Evolutionary conservation across 2,329 filamentous ascomycete species (phyloP).

Genomic region (Sarocladium oryzae): DNA sequence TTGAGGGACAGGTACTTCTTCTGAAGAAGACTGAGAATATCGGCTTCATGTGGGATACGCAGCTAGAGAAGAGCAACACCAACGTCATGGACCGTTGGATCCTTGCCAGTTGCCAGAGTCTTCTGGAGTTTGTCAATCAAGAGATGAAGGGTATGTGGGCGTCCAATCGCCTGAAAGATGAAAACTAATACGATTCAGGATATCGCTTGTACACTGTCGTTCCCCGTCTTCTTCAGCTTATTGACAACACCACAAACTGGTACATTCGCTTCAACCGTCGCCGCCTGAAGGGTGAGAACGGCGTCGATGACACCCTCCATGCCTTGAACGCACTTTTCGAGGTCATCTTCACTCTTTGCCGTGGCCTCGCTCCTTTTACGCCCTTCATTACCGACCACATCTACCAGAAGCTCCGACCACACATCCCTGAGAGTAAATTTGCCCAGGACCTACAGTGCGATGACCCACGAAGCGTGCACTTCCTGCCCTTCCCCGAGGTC

Average conservation of each 20-base stretch:
- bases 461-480: conserved; percentile 84
- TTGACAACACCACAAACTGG: conserved; percentile 98
- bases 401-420: conserved; percentile 73
- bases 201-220: conserved; percentile 89
- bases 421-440: conserved; percentile 64
- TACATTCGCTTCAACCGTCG: conserved; percentile 94
- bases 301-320: conserved; percentile 77
- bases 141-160: conserved; percentile 70
- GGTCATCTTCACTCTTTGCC: conserved; percentile 81
- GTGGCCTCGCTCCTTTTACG: conserved; percentile 87
- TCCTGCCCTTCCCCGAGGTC: conserved; percentile 83
- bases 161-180: conserved; percentile 3
- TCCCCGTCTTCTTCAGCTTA: conserved; percentile 71
- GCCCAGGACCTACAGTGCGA: conserved; percentile 37
- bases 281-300: conserved; percentile 83
- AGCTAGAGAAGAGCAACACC: conserved; percentile 66
- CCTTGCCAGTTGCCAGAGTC: conserved; percentile 81
- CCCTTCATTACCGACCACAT: conserved; percentile 95
- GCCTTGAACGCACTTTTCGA: conserved; percentile 93
- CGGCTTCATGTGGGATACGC: conserved; percentile 73
- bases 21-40: conserved; percentile 78
- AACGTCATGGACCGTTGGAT: conserved; percentile 98
- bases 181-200: conserved; percentile 26
- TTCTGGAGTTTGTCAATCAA: conserved; percentile 84
- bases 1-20: conserved; percentile 78